Evolutionary conservation across 2,329 filamentous ascomycete species (phyloP).

Genomic region (Aspergillus proliferans): DNA sequence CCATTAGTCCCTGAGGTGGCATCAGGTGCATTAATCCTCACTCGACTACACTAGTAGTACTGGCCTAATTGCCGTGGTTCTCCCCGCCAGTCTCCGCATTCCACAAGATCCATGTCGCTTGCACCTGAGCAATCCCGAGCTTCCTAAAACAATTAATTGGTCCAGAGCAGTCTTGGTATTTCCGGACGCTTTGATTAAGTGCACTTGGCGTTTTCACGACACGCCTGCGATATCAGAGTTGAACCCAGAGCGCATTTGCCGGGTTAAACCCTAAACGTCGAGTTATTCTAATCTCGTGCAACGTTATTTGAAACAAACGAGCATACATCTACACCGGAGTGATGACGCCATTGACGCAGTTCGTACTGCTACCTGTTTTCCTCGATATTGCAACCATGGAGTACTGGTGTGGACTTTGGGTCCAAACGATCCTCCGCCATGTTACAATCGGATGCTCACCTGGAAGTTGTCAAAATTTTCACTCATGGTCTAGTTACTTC

Average conservation of each 20-base stretch:
- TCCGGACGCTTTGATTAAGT: background rate
- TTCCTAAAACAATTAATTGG: background rate
- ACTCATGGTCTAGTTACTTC: constrained; percentile 5
- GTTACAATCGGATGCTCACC: constrained; percentile 22
- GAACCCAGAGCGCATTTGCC: too few species aligned
- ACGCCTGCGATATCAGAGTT: too few species aligned
- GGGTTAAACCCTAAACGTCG: background rate
- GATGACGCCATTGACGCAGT: background rate
- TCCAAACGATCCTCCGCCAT: constrained; percentile 21
- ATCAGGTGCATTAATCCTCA: background rate
- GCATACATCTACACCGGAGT: background rate
- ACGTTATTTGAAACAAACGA: background rate
- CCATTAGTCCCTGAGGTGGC: background rate
- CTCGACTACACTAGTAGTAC: background rate
- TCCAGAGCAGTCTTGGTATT: background rate
- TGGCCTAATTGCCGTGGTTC: background rate
- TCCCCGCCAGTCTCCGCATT: background rate
- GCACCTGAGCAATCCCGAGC: background rate
- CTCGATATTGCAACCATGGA: background rate
- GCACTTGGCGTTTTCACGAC: too few species aligned
- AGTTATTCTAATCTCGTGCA: background rate
- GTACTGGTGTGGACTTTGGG: background rate
- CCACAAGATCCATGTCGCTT: background rate
- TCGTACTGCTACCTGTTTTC: background rate
- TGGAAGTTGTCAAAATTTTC: constrained; percentile 3